A percentile compares a stretch with the other conserved stretches of the same genome.
Conservation (phyloP, 805 yeast species). For the Saccharomycopsis amapae region DNA sequence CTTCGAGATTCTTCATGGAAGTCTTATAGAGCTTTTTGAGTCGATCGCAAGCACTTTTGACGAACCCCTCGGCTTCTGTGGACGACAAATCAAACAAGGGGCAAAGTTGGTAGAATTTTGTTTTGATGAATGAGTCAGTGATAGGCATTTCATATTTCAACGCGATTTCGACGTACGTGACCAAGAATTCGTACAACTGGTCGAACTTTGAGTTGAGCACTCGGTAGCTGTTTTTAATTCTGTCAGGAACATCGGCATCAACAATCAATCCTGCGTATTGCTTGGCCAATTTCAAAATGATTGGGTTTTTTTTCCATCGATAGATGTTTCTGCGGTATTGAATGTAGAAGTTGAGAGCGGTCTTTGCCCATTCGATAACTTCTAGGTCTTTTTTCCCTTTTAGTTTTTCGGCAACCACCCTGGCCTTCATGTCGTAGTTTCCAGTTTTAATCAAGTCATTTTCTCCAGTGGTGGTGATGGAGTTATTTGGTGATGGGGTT, state of each 20-base stretch:
- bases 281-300: slow-evolving; percentile 13
- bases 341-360: slow-evolving; percentile 6
- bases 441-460: slow-evolving; percentile 4
- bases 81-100: not conserved
- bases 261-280: slow-evolving; percentile 18
- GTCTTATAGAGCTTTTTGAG: not conserved
- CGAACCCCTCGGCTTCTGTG: not conserved
- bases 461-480: too few species aligned
- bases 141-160: slow-evolving; percentile 9
- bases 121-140: not conserved
- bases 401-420: slow-evolving; percentile 17
- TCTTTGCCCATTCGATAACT: slow-evolving; percentile 15
- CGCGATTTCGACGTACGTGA: slow-evolving; percentile 8
- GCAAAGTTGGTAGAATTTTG: slow-evolving; percentile 9
- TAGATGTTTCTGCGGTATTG: slow-evolving; percentile 16
- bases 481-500: too few species aligned
- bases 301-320: slow-evolving; percentile 17
- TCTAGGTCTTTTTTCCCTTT: slow-evolving; percentile 16
- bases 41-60: not conserved
- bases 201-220: slow-evolving; percentile 8
- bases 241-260: slow-evolving; percentile 17
- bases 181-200: not conserved
- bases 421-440: slow-evolving; percentile 15
- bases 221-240: slow-evolving; percentile 13
- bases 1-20: not conserved